Base-by-base conservation (phyloP, 371 early-diverging fungal genomes). In the Mortierella sp. region DNA sequence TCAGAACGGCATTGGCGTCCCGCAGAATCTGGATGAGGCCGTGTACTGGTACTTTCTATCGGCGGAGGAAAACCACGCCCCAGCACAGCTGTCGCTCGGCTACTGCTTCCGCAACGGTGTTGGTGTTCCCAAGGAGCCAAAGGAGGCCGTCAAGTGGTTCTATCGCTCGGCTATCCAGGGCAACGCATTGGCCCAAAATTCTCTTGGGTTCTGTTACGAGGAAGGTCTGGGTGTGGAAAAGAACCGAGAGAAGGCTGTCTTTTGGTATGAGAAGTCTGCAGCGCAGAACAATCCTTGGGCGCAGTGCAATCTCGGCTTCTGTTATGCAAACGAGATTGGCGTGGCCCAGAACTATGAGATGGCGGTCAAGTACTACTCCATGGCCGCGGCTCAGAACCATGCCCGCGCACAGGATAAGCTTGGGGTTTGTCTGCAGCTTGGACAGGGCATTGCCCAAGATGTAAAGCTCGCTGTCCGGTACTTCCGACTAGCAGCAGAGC, bases 141-240 rank as follows among this genome's bases (percentile, higher is more conserved):
- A 76, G 24, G 83, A 86, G 49, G 93, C 93, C 7, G 88, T 86
- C 50, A 83, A 85, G 54, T 92, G 89, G 90, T 92, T 90, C 70
- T 62, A 84, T 30, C 79, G 80, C 37, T 83, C 89, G 9, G 92
- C 93, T 14, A 78, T 86, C 60, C 87, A 86, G 72, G 93, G 91
- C 12, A 91, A 92, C 57, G 82, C 93, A 4, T 80, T 93, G 2
- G 96, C 93, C 9, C 88, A 92, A 65, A 94, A 93, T 56, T 91
- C 93, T 6, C 82, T 96, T 21, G 98, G 95, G 2, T 95, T 90
- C 58, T 96, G 97, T 63, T 96, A 91, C 71, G 96, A 95, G 66
- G 84, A 91, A 37, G 98, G 97, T 12, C 72, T 91, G 41, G 95
- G 95, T 9, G 84, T 91, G 1, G 82, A 82, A 34, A 79, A 83